Percentiles rank a stretch among this genome's conserved stretches.
Conservation (phyloP, 306 rosid genomes). For the Prunus fruticosa region DNA sequence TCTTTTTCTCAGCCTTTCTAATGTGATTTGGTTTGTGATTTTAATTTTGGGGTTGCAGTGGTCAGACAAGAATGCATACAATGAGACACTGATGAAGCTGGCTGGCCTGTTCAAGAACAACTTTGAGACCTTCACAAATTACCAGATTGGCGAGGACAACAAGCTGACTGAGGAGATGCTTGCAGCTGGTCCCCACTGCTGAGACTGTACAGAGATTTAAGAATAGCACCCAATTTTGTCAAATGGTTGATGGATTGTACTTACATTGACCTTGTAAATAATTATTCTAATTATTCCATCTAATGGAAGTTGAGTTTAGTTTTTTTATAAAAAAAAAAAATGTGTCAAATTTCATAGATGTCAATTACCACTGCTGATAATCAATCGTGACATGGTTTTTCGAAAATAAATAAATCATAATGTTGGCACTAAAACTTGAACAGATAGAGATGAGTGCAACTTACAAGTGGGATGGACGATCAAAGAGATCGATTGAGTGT, state of each 20-base stretch:
- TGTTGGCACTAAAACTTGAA: too few species aligned
- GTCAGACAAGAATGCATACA: constrained; percentile 60
- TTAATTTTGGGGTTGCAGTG: constrained; percentile 41
- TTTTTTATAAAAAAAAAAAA: too few species aligned
- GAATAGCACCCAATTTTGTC: neutral
- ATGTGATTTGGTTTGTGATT: neutral
- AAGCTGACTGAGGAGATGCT: constrained; percentile 68
- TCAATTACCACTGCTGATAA: too few species aligned
- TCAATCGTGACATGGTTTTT: too few species aligned
- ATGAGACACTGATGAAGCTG: constrained; percentile 58
- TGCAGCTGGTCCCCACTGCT: constrained; percentile 61
- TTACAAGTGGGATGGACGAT: too few species aligned
- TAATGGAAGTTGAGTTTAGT: neutral
- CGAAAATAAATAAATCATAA: too few species aligned
- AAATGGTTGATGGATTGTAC: neutral
- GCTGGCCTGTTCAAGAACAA: constrained; percentile 67
- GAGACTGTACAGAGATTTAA: neutral
- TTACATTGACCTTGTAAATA: neutral
- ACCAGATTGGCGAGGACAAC: constrained; percentile 58
- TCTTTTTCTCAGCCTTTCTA: neutral
- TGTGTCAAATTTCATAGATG: neutral
- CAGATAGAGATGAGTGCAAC: too few species aligned
- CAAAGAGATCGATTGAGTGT: too few species aligned
- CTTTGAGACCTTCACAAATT: constrained; percentile 58
- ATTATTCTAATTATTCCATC: neutral